Conservation (phyloP, 306 rosid genomes). For the Carpinus fangiana region DNA sequence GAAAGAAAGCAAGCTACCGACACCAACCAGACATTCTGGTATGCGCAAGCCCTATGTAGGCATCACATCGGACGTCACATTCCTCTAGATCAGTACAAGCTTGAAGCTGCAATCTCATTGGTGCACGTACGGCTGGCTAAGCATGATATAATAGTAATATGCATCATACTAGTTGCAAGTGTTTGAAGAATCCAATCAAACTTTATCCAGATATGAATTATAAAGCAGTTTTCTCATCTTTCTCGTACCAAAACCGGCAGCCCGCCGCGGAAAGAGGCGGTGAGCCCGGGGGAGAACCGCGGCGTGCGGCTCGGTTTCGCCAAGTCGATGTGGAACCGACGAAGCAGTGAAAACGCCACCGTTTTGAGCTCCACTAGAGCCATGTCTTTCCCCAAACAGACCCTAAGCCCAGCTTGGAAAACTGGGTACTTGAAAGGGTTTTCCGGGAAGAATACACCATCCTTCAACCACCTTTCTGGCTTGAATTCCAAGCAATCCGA, state of each 20-base stretch:
- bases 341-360: slow-evolving; percentile 53
- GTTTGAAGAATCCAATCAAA: neutral
- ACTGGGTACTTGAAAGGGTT: slow-evolving; percentile 62
- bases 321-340: slow-evolving; percentile 43
- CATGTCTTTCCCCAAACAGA: slow-evolving; percentile 83
- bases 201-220: neutral
- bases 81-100: slow-evolving; percentile 5
- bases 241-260: slow-evolving; percentile 52
- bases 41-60: neutral
- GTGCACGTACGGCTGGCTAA: neutral
- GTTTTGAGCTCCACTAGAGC: slow-evolving; percentile 66
- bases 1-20: neutral
- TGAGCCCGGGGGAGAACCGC: slow-evolving; percentile 78
- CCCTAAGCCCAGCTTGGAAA: slow-evolving; percentile 79
- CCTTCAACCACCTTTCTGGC: slow-evolving; percentile 73
- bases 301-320: slow-evolving; percentile 34
- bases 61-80: slow-evolving; percentile 18
- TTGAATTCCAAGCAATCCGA: slow-evolving; percentile 57
- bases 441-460: slow-evolving; percentile 38
- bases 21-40: slow-evolving; percentile 10
- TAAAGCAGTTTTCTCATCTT: slow-evolving; percentile 1
- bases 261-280: slow-evolving; percentile 68
- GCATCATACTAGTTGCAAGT: neutral
- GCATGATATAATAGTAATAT: neutral
- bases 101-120: neutral